Evolutionary conservation across 306 rosid genomes (phyloP).

Genomic region (Pyrus bretschneideri): DNA sequence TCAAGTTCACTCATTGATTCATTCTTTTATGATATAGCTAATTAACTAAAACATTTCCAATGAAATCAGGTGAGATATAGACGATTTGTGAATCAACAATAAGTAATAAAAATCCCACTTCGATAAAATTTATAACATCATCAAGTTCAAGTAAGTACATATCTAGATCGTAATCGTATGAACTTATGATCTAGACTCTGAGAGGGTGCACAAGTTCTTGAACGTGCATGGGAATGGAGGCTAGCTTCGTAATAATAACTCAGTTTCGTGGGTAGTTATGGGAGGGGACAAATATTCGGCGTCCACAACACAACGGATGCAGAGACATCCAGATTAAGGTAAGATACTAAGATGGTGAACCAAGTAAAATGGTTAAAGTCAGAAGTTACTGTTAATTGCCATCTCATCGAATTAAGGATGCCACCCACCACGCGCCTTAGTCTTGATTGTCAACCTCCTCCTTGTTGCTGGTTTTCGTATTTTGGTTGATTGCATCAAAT

Average conservation of each 20-base stretch:
- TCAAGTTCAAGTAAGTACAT: not conserved
- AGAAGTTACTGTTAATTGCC: not conserved
- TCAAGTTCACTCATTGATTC: too few species aligned
- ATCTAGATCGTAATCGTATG: fast-evolving
- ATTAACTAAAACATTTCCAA: too few species aligned
- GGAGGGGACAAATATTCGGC: not conserved
- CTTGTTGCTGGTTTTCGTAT: not conserved
- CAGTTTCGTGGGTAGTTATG: not conserved
- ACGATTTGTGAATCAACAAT: too few species aligned
- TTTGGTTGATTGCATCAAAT: not conserved
- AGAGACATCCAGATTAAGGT: not conserved
- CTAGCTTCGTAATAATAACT: not conserved
- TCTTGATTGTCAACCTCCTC: not conserved
- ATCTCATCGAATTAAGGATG: not conserved
- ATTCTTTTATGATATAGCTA: too few species aligned
- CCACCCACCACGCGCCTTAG: not conserved
- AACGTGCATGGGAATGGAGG: not conserved
- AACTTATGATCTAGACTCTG: too few species aligned
- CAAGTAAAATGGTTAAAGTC: not conserved
- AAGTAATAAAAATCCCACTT: too few species aligned
- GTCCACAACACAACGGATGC: not conserved
- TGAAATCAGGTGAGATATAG: too few species aligned
- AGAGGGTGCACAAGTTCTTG: not conserved
- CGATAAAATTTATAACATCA: too few species aligned
- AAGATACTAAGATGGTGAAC: not conserved